Evolutionary conservation across 306 rosid genomes (phyloP), one percentile per base, ranked within the genome.

Genomic region (Fragaria ananassa): DNA sequence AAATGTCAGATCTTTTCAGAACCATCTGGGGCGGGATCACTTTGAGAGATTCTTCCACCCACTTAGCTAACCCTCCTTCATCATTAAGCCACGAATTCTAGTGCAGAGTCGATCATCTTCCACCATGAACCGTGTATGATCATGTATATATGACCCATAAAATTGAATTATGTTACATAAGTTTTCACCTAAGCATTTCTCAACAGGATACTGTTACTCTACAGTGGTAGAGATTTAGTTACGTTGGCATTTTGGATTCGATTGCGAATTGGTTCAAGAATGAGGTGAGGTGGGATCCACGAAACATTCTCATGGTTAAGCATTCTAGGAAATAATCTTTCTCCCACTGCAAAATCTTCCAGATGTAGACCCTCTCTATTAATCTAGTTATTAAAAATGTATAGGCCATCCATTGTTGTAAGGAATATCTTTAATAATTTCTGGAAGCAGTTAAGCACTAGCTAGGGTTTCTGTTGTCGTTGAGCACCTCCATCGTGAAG

Each of bases 261-360:
- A 57, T 57, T 57, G 29, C 12, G 12, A 42, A 42, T 42, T 57
- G 63, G 63, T 57, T 21, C 29, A 25, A 13, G 23, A 39, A 23
- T 37, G n/a, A 62, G 34, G 83, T 77, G 93, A 25, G 64, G 64
- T 25, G 64, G 88, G 86, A 47, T 88, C 91, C 89, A 83, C 88
- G 10, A 84, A 85, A 91, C 94, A 91, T 89, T 91, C 92, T 83
- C 86, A 85, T 87, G 50, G 89, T 74, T 51, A 61, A 76, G 78
- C 84, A 86, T 83, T 94, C 84, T 8, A 41, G 44, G 44, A 68
- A 81, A 85, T 85, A 66, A 75, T 85, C 83, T 82, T 82, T 81
- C 83, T 71, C 83, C 83, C 17, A 79, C 78, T 78, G 63, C 81
- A 77, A 72, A 42, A 54, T 71, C 75, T 72, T 82, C 72, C 77